A percentile compares a stretch with the other conserved stretches of the same genome.
These are phyloP conservation scores for Globisporangium echinulatum DNA, from an alignment of 352 stramenopile genomes.

Conservation along the genomic window DNA sequence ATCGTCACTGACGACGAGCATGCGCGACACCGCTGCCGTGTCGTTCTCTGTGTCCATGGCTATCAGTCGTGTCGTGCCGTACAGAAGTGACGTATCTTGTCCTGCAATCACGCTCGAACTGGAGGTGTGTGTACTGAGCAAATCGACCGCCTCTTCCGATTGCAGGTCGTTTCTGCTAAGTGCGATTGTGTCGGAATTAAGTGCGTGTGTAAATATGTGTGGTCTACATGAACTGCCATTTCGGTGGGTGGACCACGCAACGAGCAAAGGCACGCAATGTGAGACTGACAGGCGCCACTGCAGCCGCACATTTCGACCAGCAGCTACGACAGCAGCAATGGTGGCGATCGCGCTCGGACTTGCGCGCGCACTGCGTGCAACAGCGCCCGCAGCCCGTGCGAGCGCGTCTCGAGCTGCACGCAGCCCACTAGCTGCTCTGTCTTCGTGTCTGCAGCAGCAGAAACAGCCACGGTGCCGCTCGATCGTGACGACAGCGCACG, in stretches of 20 bases:
- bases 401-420: not conserved
- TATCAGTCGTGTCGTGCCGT: not conserved
- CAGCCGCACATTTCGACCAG: slow-evolving; percentile 1
- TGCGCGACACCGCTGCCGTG: slow-evolving; percentile 5
- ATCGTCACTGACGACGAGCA: slow-evolving; percentile 46
- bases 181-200: no score
- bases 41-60: slow-evolving; percentile 3
- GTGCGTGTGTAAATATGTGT: no score
- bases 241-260: no score
- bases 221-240: no score
- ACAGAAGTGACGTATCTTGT: no score
- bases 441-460: no score
- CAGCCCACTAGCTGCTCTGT: not conserved
- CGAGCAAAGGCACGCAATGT: no score
- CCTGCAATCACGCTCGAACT: no score
- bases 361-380: not conserved
- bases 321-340: slow-evolving; percentile 4
- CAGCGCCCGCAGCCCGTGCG: not conserved
- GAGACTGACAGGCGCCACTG: no score
- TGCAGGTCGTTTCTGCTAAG: no score
- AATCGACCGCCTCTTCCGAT: no score
- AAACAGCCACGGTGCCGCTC: slow-evolving; percentile 2
- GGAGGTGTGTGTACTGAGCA: no score
- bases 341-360: slow-evolving; percentile 6
- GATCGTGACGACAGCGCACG: slow-evolving; percentile 22